Conservation (phyloP, 1,284 basidiomycete species). For the Ganoderma lingzhi region DNA sequence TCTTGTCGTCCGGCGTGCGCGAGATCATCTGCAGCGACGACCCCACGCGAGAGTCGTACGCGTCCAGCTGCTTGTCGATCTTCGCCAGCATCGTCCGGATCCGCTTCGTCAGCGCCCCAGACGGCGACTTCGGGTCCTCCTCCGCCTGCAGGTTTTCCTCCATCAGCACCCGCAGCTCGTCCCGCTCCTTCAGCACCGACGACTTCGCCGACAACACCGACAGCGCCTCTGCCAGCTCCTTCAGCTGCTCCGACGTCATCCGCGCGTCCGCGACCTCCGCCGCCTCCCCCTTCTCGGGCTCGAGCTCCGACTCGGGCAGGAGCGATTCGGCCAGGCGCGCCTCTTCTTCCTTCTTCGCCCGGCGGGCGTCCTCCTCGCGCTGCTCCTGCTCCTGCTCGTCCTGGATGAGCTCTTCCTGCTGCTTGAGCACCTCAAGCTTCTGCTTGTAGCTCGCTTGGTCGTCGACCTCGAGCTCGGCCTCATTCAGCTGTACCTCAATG, state of each 20-base stretch:
- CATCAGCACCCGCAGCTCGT: constrained; percentile 90
- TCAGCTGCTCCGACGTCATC: constrained; percentile 97
- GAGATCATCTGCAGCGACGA: constrained; percentile 95
- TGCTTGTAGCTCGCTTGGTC: constrained; percentile 97
- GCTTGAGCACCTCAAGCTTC: constrained; percentile 96
- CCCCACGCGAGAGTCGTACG: constrained; percentile 93
- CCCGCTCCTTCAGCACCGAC: constrained; percentile 96
- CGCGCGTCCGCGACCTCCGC: constrained; percentile 65
- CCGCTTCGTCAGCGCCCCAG: constrained; percentile 89
- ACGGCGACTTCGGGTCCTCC: constrained; percentile 84
- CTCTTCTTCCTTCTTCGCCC: constrained; percentile 84
- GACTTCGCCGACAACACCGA: constrained; percentile 94
- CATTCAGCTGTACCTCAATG: constrained; percentile 74
- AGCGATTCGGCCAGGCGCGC: constrained; percentile 78
- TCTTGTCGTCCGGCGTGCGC: constrained; percentile 90
- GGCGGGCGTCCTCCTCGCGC: constrained; percentile 92
- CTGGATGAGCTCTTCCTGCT: constrained; percentile 99
- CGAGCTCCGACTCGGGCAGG: constrained; percentile 79
- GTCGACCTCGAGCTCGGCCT: constrained; percentile 96
- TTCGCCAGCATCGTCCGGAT: constrained; percentile 96
- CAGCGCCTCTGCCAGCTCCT: constrained; percentile 93
- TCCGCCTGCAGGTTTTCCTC: constrained; percentile 91
- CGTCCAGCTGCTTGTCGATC: constrained; percentile 93
- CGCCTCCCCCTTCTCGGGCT: constrained; percentile 61
- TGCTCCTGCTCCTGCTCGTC: constrained; percentile 98